Evolutionary conservation across 202 grass and related monocot species (phyloP), one percentile per base, ranked within the genome.

Genomic region (Cymbopogon flexuosus): DNA sequence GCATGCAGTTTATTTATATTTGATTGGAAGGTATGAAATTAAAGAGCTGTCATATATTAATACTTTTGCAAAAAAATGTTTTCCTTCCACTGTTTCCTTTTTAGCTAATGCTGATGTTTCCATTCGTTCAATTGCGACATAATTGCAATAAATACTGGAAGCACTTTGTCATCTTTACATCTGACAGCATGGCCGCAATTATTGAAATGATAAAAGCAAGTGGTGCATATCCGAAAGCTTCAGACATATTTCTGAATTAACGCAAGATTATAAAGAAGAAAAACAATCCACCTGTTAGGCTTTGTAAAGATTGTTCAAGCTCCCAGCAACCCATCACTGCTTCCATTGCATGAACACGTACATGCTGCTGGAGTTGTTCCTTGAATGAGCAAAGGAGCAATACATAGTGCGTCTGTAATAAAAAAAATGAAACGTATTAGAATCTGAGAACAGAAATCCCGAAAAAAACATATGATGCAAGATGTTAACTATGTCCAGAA

Each of bases 301-400:
- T 99, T 75, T 99, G 92, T 68, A 99, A 92, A 58, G 88, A 93
- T 79, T 96, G 96, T 58, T 99, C 96, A 79, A 99, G 91, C 49
- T 99, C 96, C 96, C 96, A 99, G 69, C 96, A 99, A 75, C 90
- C 96, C 93, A 99, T 96, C 73, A 99, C 96, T 19, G 96, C 96
- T 85, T 99, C 96, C 96, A 99, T 99, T 81, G 96, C 96, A 87
- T 99, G 96, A 87, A 99, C 96, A 62, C 96, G 91, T 18, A 99
- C 96, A 77, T 99, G 96, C 75, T 99, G 96, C 65, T 99, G 96
- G 22, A 99, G 90, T 75, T 99, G 92, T 59, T 99, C 96, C 77
- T 99, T 99, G 78, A 99, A 99, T 42, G 93, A 99, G 67, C 92
- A 93, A 40, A 99, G 88, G 62, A 99, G 89, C 78, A 99, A 85